Percentiles rank a stretch among this genome's conserved stretches.
Conservation (phyloP, 2,329 filamentous ascomycete genomes). For the Verticillium klebahnii region DNA sequence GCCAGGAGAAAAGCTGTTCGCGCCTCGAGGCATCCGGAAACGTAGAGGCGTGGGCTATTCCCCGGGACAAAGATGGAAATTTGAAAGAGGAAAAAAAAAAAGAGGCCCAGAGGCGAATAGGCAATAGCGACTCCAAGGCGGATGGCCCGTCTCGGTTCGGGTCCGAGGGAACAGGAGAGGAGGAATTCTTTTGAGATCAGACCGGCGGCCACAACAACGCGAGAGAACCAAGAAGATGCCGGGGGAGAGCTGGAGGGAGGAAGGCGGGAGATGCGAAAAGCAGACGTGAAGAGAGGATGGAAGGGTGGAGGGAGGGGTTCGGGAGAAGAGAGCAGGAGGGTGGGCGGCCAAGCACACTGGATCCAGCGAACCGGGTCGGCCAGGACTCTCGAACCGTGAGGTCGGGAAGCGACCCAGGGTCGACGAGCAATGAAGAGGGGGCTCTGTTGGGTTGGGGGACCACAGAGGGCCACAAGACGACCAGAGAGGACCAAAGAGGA, state of each 20-base stretch:
- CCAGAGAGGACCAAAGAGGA: not conserved
- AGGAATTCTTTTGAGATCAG: no score
- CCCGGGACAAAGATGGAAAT: not conserved
- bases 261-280: not conserved
- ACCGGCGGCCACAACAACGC: not conserved
- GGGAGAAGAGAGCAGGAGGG: not conserved
- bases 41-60: not conserved
- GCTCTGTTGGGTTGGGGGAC: not conserved
- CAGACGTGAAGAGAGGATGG: not conserved
- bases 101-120: no score
- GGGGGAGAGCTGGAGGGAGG: not conserved
- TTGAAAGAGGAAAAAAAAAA: no score
- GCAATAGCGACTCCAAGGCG: no score
- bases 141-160: no score
- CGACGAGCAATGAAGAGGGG: not conserved
- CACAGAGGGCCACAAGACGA: no score
- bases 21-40: not conserved
- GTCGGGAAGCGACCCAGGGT: not conserved
- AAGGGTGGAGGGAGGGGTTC: not conserved
- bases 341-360: not conserved
- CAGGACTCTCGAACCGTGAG: not conserved
- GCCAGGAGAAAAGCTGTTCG: not conserved
- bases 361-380: slow-evolving; percentile 1
- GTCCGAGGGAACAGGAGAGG: no score
- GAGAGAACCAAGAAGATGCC: not conserved